phyloP scores from a whole-genome alignment of 1,139 yeast genomes.

The Lodderomyces theae region DNA sequence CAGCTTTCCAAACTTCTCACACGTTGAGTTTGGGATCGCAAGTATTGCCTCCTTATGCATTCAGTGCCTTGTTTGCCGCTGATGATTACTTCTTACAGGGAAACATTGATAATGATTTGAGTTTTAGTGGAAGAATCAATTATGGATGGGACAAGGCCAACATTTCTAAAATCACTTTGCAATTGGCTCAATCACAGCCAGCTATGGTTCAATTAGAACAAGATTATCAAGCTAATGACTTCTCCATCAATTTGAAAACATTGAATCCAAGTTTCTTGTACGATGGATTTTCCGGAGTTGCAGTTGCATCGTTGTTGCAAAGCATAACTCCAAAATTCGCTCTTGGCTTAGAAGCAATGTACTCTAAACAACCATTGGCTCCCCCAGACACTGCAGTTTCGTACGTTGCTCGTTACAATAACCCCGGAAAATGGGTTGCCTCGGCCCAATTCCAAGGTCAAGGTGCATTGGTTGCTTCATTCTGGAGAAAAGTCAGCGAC shows the following conservation, averaged over 20 bases:
- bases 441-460: slow-evolving; percentile 93
- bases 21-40: slow-evolving; percentile 88
- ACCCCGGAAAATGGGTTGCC: slow-evolving; percentile 86
- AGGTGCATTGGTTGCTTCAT: slow-evolving; percentile 84
- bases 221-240: slow-evolving; percentile 88
- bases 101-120: slow-evolving; percentile 80
- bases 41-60: slow-evolving; percentile 86
- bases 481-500: slow-evolving; percentile 91
- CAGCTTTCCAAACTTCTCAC: slow-evolving; percentile 97
- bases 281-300: slow-evolving; percentile 67
- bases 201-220: slow-evolving; percentile 96
- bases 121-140: slow-evolving; percentile 86
- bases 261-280: slow-evolving; percentile 81
- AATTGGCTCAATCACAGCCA: slow-evolving; percentile 86
- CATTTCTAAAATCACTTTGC: slow-evolving; percentile 83
- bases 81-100: slow-evolving; percentile 89
- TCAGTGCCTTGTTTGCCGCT: slow-evolving; percentile 85
- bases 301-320: slow-evolving; percentile 88
- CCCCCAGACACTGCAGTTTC: slow-evolving; percentile 94
- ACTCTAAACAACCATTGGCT: slow-evolving; percentile 72
- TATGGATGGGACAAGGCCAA: slow-evolving; percentile 85
- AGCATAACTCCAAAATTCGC: slow-evolving; percentile 80
- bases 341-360: slow-evolving; percentile 89
- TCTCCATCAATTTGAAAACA: slow-evolving; percentile 83
- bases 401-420: slow-evolving; percentile 80